Percentiles rank a stretch among this genome's conserved stretches.
Evolutionary conservation across 1,284 basidiomycete genomes (phyloP).

Genomic region (Leccinum pachyderme): DNA sequence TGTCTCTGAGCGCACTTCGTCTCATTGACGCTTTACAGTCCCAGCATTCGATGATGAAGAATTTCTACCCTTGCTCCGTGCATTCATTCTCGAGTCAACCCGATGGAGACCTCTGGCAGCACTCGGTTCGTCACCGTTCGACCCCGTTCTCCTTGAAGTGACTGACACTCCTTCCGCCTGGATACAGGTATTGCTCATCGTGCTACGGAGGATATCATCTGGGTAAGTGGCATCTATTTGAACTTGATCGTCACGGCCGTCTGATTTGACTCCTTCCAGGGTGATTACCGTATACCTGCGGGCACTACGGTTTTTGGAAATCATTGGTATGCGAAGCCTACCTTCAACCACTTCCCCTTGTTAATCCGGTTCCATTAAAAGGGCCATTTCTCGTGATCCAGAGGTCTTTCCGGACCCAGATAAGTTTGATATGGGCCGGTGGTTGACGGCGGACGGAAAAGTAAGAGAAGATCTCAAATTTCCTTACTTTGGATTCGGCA

Average conservation of each 20-base stretch:
- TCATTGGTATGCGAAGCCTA: slow-evolving; percentile 6
- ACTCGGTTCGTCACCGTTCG: background rate
- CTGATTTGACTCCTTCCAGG: slow-evolving; percentile 3
- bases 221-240: slow-evolving; percentile 3
- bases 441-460: slow-evolving; percentile 9
- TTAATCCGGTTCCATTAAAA: background rate
- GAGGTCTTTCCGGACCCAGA: slow-evolving; percentile 13
- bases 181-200: slow-evolving; percentile 7
- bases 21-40: slow-evolving; percentile 1
- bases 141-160: background rate
- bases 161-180: background rate
- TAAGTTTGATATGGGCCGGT: slow-evolving; percentile 9
- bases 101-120: slow-evolving; percentile 11
- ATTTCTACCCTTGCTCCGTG: slow-evolving; percentile 7
- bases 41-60: slow-evolving; percentile 10
- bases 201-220: slow-evolving; percentile 12
- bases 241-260: background rate
- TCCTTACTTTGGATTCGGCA: slow-evolving; percentile 15
- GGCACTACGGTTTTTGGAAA: slow-evolving; percentile 12
- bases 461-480: slow-evolving; percentile 9
- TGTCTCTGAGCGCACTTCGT: background rate
- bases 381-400: slow-evolving; percentile 16
- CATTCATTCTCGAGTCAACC: slow-evolving; percentile 13
- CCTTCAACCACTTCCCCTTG: background rate
- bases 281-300: slow-evolving; percentile 11